These are phyloP conservation scores for Boeremia lycopersici DNA, from an alignment of 2,329 filamentous ascomycete species.

Conservation along the genomic window DNA sequence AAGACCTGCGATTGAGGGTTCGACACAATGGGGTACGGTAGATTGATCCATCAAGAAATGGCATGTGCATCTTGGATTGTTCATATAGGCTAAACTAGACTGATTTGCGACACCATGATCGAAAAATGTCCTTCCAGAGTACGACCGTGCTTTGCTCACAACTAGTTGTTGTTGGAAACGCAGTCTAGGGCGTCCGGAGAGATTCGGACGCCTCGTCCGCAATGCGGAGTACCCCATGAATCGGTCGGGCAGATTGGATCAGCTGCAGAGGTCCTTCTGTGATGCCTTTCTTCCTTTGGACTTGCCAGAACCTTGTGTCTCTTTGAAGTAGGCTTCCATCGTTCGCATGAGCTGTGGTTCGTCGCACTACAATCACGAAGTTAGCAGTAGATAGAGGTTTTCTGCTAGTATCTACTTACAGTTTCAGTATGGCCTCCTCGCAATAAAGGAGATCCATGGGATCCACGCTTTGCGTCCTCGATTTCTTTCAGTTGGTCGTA, in stretches of 20 bases:
- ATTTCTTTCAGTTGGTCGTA: constrained; percentile 1
- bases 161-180: no score
- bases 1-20: constrained; percentile 36
- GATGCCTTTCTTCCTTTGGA: not conserved
- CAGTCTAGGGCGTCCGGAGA: not conserved
- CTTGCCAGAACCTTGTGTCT: constrained; percentile 5
- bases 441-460: not conserved
- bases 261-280: not conserved
- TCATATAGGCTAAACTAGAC: not conserved
- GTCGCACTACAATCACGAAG: not conserved
- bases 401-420: not conserved
- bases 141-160: no score
- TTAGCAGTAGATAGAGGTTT: not conserved
- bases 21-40: constrained; percentile 35
- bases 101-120: not conserved
- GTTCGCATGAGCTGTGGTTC: constrained; percentile 9
- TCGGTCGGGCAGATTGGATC: not conserved
- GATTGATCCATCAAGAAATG: constrained; percentile 22
- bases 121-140: not conserved
- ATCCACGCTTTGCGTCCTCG: constrained; percentile 1
- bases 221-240: not conserved
- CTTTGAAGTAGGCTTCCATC: constrained; percentile 12
- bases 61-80: not conserved
- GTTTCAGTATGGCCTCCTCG: not conserved
- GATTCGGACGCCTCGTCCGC: not conserved